Evolutionary conservation across 106 monocot genomes (phyloP).

Genomic region (Dioscorea dumetorum): DNA sequence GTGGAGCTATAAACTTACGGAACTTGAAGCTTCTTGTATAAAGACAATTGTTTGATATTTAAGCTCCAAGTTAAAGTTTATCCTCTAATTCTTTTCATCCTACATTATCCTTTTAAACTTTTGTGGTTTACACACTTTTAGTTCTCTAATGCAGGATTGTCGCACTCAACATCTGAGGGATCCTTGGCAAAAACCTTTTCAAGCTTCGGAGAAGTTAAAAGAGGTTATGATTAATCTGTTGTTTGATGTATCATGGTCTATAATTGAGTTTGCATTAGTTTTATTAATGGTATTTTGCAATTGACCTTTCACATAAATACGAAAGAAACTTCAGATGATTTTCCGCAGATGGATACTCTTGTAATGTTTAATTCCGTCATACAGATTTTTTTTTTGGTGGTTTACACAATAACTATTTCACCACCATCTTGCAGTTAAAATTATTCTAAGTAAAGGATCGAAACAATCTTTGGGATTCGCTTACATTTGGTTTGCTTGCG

Average conservation of each 20-base stretch:
- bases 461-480: slow-evolving; percentile 50
- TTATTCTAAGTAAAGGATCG: slow-evolving; percentile 30
- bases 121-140: too few species aligned
- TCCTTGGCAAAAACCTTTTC: slow-evolving; percentile 43
- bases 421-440: slow-evolving; percentile 30
- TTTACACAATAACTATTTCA: neutral
- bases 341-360: neutral
- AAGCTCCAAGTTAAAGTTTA: too few species aligned
- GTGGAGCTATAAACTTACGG: too few species aligned
- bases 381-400: neutral
- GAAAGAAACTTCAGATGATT: too few species aligned
- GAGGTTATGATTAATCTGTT: slow-evolving; percentile 21
- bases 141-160: slow-evolving; percentile 25
- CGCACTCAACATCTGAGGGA: slow-evolving; percentile 45
- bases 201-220: slow-evolving; percentile 39
- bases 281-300: too few species aligned
- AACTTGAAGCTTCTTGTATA: too few species aligned
- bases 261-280: too few species aligned
- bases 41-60: too few species aligned
- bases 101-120: too few species aligned
- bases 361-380: neutral
- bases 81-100: too few species aligned
- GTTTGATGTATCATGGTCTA: neutral
- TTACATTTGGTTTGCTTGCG: slow-evolving; percentile 48
- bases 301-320: too few species aligned